These are phyloP conservation scores for Pseudocercospora cruenta DNA, from an alignment of 2,329 filamentous ascomycete genomes.

Conservation along the genomic window DNA sequence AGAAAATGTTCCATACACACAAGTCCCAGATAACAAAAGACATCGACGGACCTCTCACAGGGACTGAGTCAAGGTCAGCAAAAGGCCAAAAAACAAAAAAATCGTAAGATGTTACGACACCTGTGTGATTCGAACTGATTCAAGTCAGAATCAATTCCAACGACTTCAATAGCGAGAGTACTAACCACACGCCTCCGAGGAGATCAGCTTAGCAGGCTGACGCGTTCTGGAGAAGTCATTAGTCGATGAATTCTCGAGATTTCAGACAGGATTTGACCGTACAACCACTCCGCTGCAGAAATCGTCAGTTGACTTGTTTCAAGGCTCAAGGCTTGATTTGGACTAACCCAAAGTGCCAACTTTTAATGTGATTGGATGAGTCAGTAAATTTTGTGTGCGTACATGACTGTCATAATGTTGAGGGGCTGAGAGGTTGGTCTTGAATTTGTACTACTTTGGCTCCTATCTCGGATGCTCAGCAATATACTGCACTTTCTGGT, in stretches of 20 bases:
- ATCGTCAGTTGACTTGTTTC: not conserved
- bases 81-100: not conserved
- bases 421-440: not conserved
- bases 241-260: not conserved
- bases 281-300: slow-evolving; percentile 18
- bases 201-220: slow-evolving; percentile 22
- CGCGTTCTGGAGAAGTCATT: slow-evolving; percentile 12
- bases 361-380: not conserved
- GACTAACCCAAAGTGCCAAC: slow-evolving; percentile 3
- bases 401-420: not conserved
- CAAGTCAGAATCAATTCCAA: not conserved
- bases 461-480: slow-evolving; percentile 25
- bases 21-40: too few relatives aligned
- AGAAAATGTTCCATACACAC: not conserved
- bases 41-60: not conserved
- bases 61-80: not conserved
- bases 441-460: not conserved
- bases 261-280: not conserved
- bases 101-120: slow-evolving; percentile 11
- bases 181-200: slow-evolving; percentile 18
- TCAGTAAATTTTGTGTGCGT: not conserved
- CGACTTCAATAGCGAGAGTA: not conserved
- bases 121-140: slow-evolving; percentile 22
- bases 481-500: slow-evolving; percentile 29
- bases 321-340: not conserved